Base-by-base conservation (phyloP, 1,139 yeast genomes). In the Suhomyces bribrorum region DNA sequence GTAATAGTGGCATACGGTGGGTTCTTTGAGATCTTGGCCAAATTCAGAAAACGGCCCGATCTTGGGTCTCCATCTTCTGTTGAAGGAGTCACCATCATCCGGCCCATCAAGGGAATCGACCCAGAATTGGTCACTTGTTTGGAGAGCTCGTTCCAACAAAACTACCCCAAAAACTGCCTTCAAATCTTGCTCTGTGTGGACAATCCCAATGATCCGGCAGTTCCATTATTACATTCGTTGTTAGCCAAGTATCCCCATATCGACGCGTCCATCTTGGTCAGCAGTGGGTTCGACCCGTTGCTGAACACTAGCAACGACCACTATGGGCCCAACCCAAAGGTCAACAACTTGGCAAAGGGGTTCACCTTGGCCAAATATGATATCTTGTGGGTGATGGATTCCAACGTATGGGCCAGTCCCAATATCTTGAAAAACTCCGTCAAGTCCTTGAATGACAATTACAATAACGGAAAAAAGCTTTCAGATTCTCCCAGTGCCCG, bases 311-410 rank as follows among this genome's bases (percentile, higher is more conserved):
- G 64, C 26, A 59, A 60, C 25, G 80, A 74, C 38, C 74, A 75
- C 49, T 83, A 68, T 52, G 96, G 96, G 1, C 95, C 95, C 2
- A 88, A 88, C 54, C 97, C 97, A 8, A 88, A 88, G 60, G 86
- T 88, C 40, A 87, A 87, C 62, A 88, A 88, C 59, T 67, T 88
- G 34, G 80, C 90, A 14, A 86, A 86, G 57, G 96, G 95, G 3
- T 86, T 83, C 54, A 57, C 65, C 31, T 61, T 62, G 2, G 90
- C 95, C 11, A 77, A 79, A 50, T 68, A 79, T 58, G 96, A 88
- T 55, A 75, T 85, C 23, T 52, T 88, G 11, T 88, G 97, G 96
- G 79, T 87, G n/a, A 72, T 86, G 66, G 97, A 88, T 59, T 81
- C 92, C 29, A 88, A 88, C 54, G 94, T 86, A 6, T 86, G 90